Percentiles rank a stretch among this genome's conserved stretches.
Evolutionary conservation across 2,329 filamentous ascomycete species (phyloP).

Genomic region (Chaetomiaceae sp.): DNA sequence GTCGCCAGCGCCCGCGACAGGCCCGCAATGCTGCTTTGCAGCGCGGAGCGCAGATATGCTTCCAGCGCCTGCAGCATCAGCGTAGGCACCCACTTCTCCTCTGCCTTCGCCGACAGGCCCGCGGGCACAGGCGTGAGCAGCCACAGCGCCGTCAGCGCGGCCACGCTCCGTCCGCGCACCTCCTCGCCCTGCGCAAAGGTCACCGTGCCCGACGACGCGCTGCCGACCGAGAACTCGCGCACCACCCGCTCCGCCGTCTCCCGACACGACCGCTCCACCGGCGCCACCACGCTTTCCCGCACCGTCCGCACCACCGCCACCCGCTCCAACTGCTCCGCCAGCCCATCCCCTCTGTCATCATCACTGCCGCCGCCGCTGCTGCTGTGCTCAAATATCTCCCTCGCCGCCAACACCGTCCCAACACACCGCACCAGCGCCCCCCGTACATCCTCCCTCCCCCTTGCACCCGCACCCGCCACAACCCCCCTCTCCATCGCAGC

Average conservation of each 20-base stretch:
- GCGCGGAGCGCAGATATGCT: slow-evolving; percentile 70
- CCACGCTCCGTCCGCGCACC: slow-evolving; percentile 63
- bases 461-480: slow-evolving; percentile 21
- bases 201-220: slow-evolving; percentile 35
- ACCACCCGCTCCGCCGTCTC: slow-evolving; percentile 71
- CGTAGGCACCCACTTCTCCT: slow-evolving; percentile 57
- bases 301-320: slow-evolving; percentile 68
- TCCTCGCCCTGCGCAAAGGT: slow-evolving; percentile 66
- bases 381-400: slow-evolving; percentile 66
- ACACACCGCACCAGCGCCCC: slow-evolving; percentile 75
- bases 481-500: slow-evolving; percentile 15
- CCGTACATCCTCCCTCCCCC: slow-evolving; percentile 59
- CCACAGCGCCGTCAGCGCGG: slow-evolving; percentile 71
- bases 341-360: slow-evolving; percentile 47
- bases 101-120: slow-evolving; percentile 48
- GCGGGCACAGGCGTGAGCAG: slow-evolving; percentile 78
- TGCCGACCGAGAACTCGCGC: slow-evolving; percentile 73
- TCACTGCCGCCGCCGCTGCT: slow-evolving; percentile 46
- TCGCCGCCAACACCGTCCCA: slow-evolving; percentile 68
- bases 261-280: slow-evolving; percentile 67
- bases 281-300: slow-evolving; percentile 58
- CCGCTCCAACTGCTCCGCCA: slow-evolving; percentile 56
- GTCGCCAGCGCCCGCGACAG: slow-evolving; percentile 71
- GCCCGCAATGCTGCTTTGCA: slow-evolving; percentile 71
- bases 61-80: slow-evolving; percentile 72